Evolutionary conservation across 2,329 filamentous ascomycete species (phyloP), one percentile per base, ranked within the genome.

Genomic region (Verticillium zaregamsianum): DNA sequence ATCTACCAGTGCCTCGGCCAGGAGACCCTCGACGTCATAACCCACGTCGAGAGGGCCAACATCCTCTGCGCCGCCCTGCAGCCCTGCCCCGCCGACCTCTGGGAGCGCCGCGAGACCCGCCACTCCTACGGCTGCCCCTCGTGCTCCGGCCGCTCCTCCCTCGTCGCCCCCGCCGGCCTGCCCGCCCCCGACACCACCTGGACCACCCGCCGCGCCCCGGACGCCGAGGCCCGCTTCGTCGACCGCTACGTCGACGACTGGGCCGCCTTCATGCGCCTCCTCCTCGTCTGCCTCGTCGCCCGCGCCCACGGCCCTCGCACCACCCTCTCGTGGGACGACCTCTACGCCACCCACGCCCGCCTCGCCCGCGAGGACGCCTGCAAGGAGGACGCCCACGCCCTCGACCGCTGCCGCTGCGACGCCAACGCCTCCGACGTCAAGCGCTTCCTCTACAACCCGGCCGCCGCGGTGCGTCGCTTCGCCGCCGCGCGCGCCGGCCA

Each of bases 361-460:
- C 37, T 52, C 28, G 11, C 14, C 4, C 33, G 25, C 25, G 64
- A 66, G 59, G 54, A 59, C 5, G 58, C 58, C 32, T 66, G 64
- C 59, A 66, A 66, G 58, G 61, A 64, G 45, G 14, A 62, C 23
- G 52, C 45, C 49, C 64, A 66, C 14, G 25, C 55, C 17, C 40
- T 56, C 17, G 49, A 58, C 9, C 23, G 15, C 9, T 66, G 64
- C 58, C n/a, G 32, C 2, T 66, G 64, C 61, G 63, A 63, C 45
- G 59, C 64, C 28, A 58, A 59, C 61, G 57, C 59, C 15, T 58
- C 63, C 31, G 45, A 59, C 14, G 28, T 28, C 14, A 31, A 11
- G 25, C 28, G 20, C 28, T 66, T 59, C 35, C 45, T 62, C 11
- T 65, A 63, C 58, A 66, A 66, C 54, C 63, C 64, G 14, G 61